phyloP scores from a whole-genome alignment of 495 filamentous ascomycete species.

The Podospora pseudocomata region DNA sequence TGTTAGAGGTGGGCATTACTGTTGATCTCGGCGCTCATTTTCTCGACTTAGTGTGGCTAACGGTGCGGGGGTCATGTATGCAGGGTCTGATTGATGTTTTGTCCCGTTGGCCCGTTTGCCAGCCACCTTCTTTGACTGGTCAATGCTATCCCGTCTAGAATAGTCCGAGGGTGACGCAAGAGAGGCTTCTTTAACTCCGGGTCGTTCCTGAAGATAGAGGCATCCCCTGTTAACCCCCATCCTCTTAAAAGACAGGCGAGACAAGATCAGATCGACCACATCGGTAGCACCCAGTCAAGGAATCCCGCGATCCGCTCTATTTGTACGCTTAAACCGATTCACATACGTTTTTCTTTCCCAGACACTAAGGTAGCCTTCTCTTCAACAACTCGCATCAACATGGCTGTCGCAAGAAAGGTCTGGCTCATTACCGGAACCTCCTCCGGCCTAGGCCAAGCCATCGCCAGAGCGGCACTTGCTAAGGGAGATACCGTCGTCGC shows the following conservation, averaged over 20 bases:
- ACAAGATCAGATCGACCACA: neutral
- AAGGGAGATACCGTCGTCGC: conserved; percentile 48
- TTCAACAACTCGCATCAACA: conserved; percentile 13
- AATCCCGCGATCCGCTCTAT: too few relatives aligned
- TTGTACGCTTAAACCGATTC: too few relatives aligned
- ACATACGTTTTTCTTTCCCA: too few relatives aligned
- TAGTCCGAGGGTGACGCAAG: neutral
- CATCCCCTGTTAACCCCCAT: too few relatives aligned
- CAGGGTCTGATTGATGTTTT: too few relatives aligned
- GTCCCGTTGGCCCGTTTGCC: too few relatives aligned
- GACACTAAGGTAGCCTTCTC: too few relatives aligned
- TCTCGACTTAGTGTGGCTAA: too few relatives aligned
- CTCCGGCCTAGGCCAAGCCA: conserved; percentile 48
- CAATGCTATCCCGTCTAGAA: neutral
- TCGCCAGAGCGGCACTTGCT: conserved; percentile 41
- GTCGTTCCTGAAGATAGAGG: neutral
- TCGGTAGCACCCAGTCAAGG: too few relatives aligned
- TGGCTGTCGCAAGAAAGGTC: conserved; percentile 8
- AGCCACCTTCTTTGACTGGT: neutral
- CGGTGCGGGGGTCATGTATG: too few relatives aligned
- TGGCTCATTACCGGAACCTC: conserved; percentile 54
- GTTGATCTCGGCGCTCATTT: neutral
- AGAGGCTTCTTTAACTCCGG: neutral
- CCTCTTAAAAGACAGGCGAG: neutral
- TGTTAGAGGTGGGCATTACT: neutral